Conservation (phyloP, 805 yeast genomes). For the Kurtzmaniella fragi region DNA sequence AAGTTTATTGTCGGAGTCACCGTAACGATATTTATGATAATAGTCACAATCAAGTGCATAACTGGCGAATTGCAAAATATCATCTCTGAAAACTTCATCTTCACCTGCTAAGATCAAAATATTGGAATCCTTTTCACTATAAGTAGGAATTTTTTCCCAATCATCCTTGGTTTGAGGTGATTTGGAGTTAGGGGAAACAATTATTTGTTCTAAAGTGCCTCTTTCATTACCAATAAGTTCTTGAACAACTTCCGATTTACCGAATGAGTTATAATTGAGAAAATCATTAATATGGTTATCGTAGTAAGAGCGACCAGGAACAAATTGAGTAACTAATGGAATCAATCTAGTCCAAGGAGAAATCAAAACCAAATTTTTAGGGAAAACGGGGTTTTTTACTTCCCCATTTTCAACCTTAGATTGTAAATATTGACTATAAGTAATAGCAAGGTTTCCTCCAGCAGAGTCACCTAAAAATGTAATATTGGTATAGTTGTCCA, state of each 20-base stretch:
- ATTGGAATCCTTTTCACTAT: slow-evolving; percentile 19
- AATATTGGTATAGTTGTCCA: slow-evolving; percentile 24
- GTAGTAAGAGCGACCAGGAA: slow-evolving; percentile 28
- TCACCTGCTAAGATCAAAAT: slow-evolving; percentile 34
- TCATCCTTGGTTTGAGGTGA: slow-evolving; percentile 18
- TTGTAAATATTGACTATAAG: slow-evolving; percentile 24
- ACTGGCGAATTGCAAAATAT: slow-evolving; percentile 29
- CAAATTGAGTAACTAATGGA: slow-evolving; percentile 15
- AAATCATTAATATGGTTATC: slow-evolving; percentile 23
- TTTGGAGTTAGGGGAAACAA: slow-evolving; percentile 21
- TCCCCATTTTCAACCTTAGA: slow-evolving; percentile 3
- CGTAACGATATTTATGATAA: slow-evolving; percentile 14
- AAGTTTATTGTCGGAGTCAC: slow-evolving; percentile 17
- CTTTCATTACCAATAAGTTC: no score
- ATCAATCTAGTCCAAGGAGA: slow-evolving; percentile 36
- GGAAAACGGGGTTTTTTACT: slow-evolving; percentile 14
- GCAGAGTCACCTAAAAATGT: slow-evolving; percentile 39
- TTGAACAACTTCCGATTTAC: no score
- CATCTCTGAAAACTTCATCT: slow-evolving; percentile 39
- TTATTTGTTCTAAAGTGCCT: no score
- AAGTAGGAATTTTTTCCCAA: slow-evolving; percentile 31
- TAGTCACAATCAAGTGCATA: slow-evolving; percentile 27
- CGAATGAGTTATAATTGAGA: slow-evolving; percentile 11
- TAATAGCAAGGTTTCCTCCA: slow-evolving; percentile 34
- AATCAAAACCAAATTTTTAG: slow-evolving; percentile 21